Percentiles rank a stretch among this genome's conserved stretches.
phyloP scores from a whole-genome alignment of 352 stramenopile genomes.

The Hyaloperonospora arabidopsidis region DNA sequence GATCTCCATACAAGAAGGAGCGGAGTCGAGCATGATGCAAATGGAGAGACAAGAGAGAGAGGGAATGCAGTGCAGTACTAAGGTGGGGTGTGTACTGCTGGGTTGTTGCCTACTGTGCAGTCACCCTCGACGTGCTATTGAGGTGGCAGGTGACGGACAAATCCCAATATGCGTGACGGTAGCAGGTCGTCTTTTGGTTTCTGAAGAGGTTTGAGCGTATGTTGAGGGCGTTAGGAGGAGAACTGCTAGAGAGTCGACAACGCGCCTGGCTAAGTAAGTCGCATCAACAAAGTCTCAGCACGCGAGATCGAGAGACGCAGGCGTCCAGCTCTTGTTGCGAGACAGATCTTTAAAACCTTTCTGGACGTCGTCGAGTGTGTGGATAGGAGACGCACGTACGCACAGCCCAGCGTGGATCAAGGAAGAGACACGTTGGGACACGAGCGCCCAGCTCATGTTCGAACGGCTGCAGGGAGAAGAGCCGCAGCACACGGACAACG shows the following conservation, averaged over 20 bases:
- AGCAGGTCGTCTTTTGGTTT: no score
- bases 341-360: conserved; percentile 22
- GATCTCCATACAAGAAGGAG: conserved; percentile 31
- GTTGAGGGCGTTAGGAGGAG: conserved; percentile 5
- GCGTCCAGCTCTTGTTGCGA: conserved; percentile 26
- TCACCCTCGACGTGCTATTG: no score
- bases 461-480: no score
- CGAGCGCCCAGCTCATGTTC: no score
- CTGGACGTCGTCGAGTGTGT: conserved; percentile 12
- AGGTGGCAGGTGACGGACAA: no score
- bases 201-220: not conserved
- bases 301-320: conserved; percentile 23
- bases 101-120: no score
- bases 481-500: no score
- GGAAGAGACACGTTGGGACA: not conserved
- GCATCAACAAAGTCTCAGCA: not conserved
- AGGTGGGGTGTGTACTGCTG: no score
- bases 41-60: conserved; percentile 1
- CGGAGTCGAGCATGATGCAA: conserved; percentile 22
- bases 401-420: conserved; percentile 10
- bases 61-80: no score
- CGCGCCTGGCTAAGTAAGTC: not conserved
- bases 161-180: no score
- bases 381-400: conserved; percentile 15
- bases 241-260: conserved; percentile 18